A percentile compares a stretch with the other conserved stretches of the same genome.
phyloP scores from a whole-genome alignment of 441 rosid genomes.

The Erysimum pusillum region DNA sequence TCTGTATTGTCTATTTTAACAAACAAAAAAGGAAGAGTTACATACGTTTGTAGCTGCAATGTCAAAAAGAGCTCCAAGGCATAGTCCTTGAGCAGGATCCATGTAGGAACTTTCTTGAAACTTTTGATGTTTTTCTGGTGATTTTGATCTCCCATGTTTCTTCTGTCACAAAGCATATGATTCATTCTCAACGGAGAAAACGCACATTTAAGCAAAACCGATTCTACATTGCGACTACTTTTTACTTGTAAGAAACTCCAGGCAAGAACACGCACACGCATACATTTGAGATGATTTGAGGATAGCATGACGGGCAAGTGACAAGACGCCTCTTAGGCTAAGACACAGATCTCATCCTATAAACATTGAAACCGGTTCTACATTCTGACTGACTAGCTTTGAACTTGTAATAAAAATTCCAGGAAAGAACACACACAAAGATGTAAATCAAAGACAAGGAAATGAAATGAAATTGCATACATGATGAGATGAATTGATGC shows the following conservation, averaged over 20 bases:
- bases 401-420: neutral
- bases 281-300: neutral
- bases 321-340: neutral
- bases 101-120: constrained; percentile 85
- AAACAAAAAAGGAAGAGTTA: constrained; percentile 3
- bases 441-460: neutral
- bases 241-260: neutral
- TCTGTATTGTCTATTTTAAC: neutral
- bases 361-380: neutral
- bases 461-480: constrained; percentile 50
- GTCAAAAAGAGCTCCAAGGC: constrained; percentile 89
- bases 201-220: neutral
- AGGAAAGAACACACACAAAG: neutral
- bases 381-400: constrained; percentile 2
- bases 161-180: constrained; percentile 52
- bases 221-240: neutral
- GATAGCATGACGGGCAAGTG: neutral
- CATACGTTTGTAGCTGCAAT: constrained; percentile 93
- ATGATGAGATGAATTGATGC: constrained; percentile 61
- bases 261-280: neutral
- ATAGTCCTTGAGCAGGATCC: constrained; percentile 85
- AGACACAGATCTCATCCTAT: constrained; percentile 4
- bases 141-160: constrained; percentile 60
- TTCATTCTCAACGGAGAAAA: neutral
- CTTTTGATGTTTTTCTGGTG: constrained; percentile 59